A percentile compares a stretch with the other conserved stretches of the same genome.
These are phyloP conservation scores for Cymbopogon flexuosus DNA, from an alignment of 202 grass and related monocot species.

Conservation along the genomic window DNA sequence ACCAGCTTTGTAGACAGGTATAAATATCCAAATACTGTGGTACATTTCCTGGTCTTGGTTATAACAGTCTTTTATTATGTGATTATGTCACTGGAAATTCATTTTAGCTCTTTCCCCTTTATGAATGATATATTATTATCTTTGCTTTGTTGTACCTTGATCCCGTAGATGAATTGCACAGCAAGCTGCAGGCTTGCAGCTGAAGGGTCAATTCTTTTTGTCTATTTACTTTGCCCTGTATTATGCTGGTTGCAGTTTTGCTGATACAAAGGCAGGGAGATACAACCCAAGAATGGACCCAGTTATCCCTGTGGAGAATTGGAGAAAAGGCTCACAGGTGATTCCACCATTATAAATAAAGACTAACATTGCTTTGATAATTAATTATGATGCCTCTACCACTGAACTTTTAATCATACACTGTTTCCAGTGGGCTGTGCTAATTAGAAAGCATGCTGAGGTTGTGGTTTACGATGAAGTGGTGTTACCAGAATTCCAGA, in stretches of 20 bases:
- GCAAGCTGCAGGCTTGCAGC: conserved; percentile 19
- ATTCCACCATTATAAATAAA: conserved; percentile 1
- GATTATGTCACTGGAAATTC: conserved; percentile 19
- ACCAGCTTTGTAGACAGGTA: conserved; percentile 98
- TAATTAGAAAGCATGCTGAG: conserved; percentile 94
- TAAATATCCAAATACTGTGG: conserved; percentile 13
- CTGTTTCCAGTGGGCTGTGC: conserved; percentile 69
- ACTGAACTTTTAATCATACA: conserved; percentile 7
- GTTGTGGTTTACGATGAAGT: conserved; percentile 29
- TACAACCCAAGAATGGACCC: conserved; percentile 99
- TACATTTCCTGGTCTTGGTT: not conserved
- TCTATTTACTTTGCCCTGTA: conserved; percentile 33
- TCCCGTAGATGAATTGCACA: not conserved
- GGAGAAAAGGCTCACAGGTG: conserved; percentile 99
- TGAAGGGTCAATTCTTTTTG: not conserved
- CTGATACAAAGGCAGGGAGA: conserved; percentile 86
- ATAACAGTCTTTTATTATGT: conserved; percentile 22
- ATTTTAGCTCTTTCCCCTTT: not conserved
- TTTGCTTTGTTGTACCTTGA: conserved; percentile 3
- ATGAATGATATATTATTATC: not conserved
- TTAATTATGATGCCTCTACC: conserved; percentile 21
- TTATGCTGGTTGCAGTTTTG: conserved; percentile 81
- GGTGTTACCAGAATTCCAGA: no score
- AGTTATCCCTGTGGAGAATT: conserved; percentile 71
- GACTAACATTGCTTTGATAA: not conserved